These are phyloP conservation scores for Eustoma russellianum DNA, from an alignment of 257 asterid genomes.

Conservation along the genomic window DNA sequence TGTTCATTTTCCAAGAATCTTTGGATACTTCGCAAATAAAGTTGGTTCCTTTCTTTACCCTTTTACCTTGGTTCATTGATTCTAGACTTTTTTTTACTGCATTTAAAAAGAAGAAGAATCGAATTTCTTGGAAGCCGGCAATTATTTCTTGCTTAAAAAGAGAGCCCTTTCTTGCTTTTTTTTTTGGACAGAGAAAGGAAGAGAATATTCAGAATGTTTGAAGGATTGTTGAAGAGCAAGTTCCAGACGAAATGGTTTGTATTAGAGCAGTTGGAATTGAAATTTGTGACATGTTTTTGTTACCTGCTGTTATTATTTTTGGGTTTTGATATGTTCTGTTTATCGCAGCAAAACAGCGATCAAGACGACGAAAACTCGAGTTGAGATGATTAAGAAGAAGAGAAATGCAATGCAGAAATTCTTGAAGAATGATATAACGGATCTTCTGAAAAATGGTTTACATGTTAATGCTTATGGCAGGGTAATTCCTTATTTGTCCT, in stretches of 20 bases:
- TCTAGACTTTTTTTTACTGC: slow-evolving; percentile 18
- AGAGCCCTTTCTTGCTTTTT: no score
- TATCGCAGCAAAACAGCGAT: slow-evolving; percentile 55
- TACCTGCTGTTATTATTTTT: not conserved
- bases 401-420: slow-evolving; percentile 70
- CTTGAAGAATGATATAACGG: slow-evolving; percentile 64
- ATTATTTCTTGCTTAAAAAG: not conserved
- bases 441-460: slow-evolving; percentile 56
- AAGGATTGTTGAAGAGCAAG: slow-evolving; percentile 53
- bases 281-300: not conserved
- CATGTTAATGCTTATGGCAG: slow-evolving; percentile 61
- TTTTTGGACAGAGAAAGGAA: no score
- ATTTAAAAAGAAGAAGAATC: slow-evolving; percentile 15
- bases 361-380: slow-evolving; percentile 46
- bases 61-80: slow-evolving; percentile 18
- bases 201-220: slow-evolving; percentile 33
- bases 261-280: slow-evolving; percentile 1
- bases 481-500: slow-evolving; percentile 29
- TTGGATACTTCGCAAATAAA: slow-evolving; percentile 7
- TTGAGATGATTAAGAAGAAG: slow-evolving; percentile 58
- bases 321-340: not conserved
- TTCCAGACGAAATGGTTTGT: slow-evolving; percentile 58
- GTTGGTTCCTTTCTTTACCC: slow-evolving; percentile 37
- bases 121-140: slow-evolving; percentile 12
- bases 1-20: slow-evolving; percentile 1